phyloP scores from a whole-genome alignment of 768 basidiomycete genomes.

The Daedaleopsis nitida region DNA sequence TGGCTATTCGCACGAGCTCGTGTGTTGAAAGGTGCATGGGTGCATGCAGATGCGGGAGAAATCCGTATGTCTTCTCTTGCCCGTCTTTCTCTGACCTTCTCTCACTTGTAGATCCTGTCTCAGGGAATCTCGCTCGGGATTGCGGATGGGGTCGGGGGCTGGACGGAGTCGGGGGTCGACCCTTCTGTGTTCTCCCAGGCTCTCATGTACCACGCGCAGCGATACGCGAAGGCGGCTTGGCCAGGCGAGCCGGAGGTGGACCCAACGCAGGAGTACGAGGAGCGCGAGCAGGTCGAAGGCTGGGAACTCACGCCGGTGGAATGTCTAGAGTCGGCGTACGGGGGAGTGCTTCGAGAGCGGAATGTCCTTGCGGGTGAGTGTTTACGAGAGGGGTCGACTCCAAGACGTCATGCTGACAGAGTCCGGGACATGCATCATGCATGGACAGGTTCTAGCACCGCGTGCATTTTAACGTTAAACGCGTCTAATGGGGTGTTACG shows the following conservation, averaged over 20 bases:
- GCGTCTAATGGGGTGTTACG: constrained; percentile 73
- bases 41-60: constrained; percentile 66
- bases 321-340: constrained; percentile 73
- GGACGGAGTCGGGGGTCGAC: constrained; percentile 82
- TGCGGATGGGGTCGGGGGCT: constrained; percentile 93
- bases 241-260: constrained; percentile 83
- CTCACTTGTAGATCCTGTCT: constrained; percentile 2
- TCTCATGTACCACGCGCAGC: constrained; percentile 84
- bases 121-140: constrained; percentile 82
- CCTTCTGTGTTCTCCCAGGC: constrained; percentile 90
- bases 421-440: constrained; percentile 28
- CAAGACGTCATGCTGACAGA: not conserved
- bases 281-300: constrained; percentile 63
- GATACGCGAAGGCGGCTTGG: constrained; percentile 73
- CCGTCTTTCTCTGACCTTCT: constrained; percentile 15
- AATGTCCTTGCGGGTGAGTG: constrained; percentile 38
- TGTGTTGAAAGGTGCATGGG: not conserved
- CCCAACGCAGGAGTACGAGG: constrained; percentile 72
- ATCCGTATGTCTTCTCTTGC: constrained; percentile 58
- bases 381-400: not conserved
- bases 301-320: constrained; percentile 69
- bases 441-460: constrained; percentile 76
- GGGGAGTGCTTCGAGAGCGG: constrained; percentile 68
- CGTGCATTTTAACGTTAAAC: constrained; percentile 74
- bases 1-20: constrained; percentile 10